These are phyloP conservation scores for Hyphopichia homilentoma DNA, from an alignment of 805 yeast species.

Conservation along the genomic window DNA sequence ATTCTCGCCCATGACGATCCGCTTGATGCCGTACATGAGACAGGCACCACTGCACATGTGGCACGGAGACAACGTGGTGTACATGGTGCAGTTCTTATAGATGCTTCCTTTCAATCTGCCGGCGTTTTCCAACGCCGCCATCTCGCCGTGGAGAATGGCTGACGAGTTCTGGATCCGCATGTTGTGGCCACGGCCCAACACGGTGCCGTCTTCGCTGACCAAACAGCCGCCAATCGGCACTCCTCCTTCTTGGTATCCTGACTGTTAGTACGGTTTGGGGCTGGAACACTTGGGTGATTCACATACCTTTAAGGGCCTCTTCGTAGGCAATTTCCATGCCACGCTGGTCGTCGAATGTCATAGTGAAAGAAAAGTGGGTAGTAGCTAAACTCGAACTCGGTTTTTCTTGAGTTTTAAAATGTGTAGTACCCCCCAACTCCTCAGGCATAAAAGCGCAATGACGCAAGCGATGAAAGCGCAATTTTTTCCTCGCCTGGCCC, in stretches of 20 bases:
- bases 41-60: slow-evolving; percentile 96
- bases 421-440: too few species aligned
- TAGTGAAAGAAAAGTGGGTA: slow-evolving; percentile 14
- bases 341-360: slow-evolving; percentile 57
- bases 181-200: slow-evolving; percentile 88
- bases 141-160: slow-evolving; percentile 90
- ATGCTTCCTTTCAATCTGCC: slow-evolving; percentile 80
- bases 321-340: slow-evolving; percentile 71
- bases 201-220: slow-evolving; percentile 68
- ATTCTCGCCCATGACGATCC: slow-evolving; percentile 90
- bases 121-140: slow-evolving; percentile 81
- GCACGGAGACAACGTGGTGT: slow-evolving; percentile 91
- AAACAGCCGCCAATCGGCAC: slow-evolving; percentile 84
- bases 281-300: neutral
- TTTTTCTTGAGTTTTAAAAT: too few species aligned
- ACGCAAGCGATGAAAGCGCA: too few species aligned
- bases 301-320: slow-evolving; percentile 61
- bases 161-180: slow-evolving; percentile 81
- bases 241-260: slow-evolving; percentile 80
- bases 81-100: slow-evolving; percentile 84
- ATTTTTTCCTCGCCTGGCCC: too few species aligned
- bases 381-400: too few species aligned
- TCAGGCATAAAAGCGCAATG: too few species aligned
- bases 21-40: slow-evolving; percentile 77
- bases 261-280: slow-evolving; percentile 1